These are phyloP conservation scores for Aspergillus homomorphus DNA, from an alignment of 495 filamentous ascomycete species.

Conservation along the genomic window DNA sequence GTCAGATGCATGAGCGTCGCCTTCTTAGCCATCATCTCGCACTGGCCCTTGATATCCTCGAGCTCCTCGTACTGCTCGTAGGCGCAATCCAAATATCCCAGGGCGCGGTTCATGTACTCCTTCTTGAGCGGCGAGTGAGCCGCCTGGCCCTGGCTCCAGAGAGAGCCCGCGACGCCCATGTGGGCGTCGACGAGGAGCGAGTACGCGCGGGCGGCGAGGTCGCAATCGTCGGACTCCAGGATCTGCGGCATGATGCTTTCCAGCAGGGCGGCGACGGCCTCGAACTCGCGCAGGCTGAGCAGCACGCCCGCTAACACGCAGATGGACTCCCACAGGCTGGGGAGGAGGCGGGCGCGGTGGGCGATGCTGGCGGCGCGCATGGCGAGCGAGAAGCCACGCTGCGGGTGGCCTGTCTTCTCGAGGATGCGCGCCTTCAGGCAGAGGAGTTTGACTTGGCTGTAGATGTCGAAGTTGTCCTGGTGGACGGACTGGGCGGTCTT, in stretches of 20 bases:
- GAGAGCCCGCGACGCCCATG: conserved; percentile 72
- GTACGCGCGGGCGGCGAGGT: conserved; percentile 65
- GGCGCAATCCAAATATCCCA: conserved; percentile 66
- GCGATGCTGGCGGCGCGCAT: conserved; percentile 77
- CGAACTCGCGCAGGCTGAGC: conserved; percentile 70
- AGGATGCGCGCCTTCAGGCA: conserved; percentile 73
- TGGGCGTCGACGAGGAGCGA: conserved; percentile 76
- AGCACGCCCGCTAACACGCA: conserved; percentile 66
- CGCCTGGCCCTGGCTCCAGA: conserved; percentile 26
- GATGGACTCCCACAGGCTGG: conserved; percentile 75
- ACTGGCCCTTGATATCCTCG: conserved; percentile 71
- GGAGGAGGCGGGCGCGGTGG: conserved; percentile 66
- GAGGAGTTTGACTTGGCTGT: conserved; percentile 71
- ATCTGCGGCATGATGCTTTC: conserved; percentile 77
- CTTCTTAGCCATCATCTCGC: conserved; percentile 84
- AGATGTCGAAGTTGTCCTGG: conserved; percentile 69
- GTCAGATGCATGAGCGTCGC: conserved; percentile 73
- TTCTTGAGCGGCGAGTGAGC: conserved; percentile 33
- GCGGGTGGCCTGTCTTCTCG: conserved; percentile 64
- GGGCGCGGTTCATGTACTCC: conserved; percentile 61
- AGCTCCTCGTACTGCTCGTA: conserved; percentile 66
- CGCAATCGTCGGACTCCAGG: conserved; percentile 68
- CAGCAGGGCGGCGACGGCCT: conserved; percentile 62
- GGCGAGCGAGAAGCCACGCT: conserved; percentile 79
- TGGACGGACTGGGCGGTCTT: conserved; percentile 60